Evolutionary conservation across 2,329 filamentous ascomycete genomes (phyloP).

Genomic region (Talaromyces rugulosus): DNA sequence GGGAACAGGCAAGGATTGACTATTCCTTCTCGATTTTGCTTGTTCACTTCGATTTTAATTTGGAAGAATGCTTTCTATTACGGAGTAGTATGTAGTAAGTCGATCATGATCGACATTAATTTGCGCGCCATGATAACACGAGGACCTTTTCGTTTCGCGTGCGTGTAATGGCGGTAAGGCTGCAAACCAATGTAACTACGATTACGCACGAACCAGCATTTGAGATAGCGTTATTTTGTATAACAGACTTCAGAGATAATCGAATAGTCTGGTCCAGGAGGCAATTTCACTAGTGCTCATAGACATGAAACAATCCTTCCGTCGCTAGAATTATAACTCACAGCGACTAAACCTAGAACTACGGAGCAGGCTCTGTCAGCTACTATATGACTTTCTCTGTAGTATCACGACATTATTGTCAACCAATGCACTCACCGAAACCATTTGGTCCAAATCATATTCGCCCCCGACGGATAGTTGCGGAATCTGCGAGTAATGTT

Average conservation of each 20-base stretch:
- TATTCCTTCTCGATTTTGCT: too few species aligned
- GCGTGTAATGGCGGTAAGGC: neutral
- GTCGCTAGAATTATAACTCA: neutral
- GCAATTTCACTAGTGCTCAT: neutral
- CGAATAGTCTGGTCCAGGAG: neutral
- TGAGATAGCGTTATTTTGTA: neutral
- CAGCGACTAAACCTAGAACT: neutral
- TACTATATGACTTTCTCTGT: neutral
- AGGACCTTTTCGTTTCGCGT: too few species aligned
- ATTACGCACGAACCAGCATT: neutral
- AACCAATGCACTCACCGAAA: constrained; percentile 8
- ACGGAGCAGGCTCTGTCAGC: neutral
- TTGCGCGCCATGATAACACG: too few species aligned
- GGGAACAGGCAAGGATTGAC: too few species aligned
- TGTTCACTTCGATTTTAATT: too few species aligned
- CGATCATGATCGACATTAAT: too few species aligned
- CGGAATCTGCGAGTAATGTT: constrained; percentile 25
- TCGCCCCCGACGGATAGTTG: constrained; percentile 20
- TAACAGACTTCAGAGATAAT: neutral
- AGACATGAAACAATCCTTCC: neutral
- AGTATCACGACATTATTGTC: neutral
- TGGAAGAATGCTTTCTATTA: too few species aligned
- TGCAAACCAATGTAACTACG: neutral
- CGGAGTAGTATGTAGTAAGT: too few species aligned
- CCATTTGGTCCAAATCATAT: constrained; percentile 7